Percentiles rank a stretch among this genome's conserved stretches.
phyloP scores from a whole-genome alignment of 345 rosid species.

The Salix exigua region DNA sequence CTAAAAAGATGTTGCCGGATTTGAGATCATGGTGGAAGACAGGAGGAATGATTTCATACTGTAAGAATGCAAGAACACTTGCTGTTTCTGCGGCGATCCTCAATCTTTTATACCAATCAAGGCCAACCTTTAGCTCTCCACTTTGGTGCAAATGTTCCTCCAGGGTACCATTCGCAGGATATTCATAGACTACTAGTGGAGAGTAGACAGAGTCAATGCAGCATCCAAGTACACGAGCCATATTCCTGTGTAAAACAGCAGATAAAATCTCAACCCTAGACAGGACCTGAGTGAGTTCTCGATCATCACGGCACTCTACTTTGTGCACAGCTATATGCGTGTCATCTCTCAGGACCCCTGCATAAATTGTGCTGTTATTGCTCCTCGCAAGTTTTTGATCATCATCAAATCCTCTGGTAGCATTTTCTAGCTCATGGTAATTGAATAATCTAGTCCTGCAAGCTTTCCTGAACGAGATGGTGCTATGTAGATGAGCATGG shows the following conservation, averaged over 20 bases:
- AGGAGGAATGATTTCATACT: constrained; percentile 64
- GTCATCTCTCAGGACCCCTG: constrained; percentile 57
- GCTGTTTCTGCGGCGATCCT: constrained; percentile 65
- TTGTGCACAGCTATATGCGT: constrained; percentile 67
- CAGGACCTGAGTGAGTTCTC: constrained; percentile 51
- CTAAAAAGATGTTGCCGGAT: constrained; percentile 52
- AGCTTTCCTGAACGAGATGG: constrained; percentile 61
- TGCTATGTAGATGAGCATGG: constrained; percentile 35
- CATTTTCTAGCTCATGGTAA: constrained; percentile 70
- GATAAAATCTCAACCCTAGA: constrained; percentile 59
- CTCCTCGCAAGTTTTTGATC: constrained; percentile 46
- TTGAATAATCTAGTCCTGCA: constrained; percentile 60
- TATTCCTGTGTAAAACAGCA: constrained; percentile 51
- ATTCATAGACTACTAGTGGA: constrained; percentile 61
- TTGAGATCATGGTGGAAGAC: constrained; percentile 53
- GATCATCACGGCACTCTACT: constrained; percentile 48
- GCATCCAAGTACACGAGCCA: constrained; percentile 67
- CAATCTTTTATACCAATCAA: constrained; percentile 71
- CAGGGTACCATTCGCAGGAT: constrained; percentile 62
- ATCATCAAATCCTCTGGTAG: constrained; percentile 60
- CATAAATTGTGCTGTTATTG: constrained; percentile 46
- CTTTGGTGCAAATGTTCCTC: constrained; percentile 43
- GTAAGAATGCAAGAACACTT: constrained; percentile 54
- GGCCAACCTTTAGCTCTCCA: constrained; percentile 31
- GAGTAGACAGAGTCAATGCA: constrained; percentile 53